Evolutionary conservation across 2,329 filamentous ascomycete species (phyloP).

Genomic region (Calonectria honghensis): DNA sequence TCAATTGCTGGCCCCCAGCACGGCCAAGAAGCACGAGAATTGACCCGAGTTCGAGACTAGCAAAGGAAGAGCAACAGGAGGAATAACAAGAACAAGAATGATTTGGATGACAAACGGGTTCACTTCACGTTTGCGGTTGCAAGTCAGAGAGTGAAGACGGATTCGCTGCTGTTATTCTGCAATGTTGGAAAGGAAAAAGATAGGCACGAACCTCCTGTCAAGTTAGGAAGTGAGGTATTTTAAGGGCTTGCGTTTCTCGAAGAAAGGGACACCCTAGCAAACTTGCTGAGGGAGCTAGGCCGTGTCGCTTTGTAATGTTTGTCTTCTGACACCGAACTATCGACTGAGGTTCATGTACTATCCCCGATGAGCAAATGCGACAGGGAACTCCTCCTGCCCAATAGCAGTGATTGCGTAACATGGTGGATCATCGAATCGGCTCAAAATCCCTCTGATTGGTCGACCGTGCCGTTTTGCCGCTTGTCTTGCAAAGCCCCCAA

Average conservation of each 20-base stretch:
- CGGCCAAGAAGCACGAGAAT: neutral
- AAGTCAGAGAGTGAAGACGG: neutral
- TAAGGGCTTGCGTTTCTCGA: neutral
- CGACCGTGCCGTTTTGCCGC: neutral
- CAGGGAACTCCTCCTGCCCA: neutral
- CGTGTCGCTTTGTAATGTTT: no score
- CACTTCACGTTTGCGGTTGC: neutral
- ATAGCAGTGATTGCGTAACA: neutral
- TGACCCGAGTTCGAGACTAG: neutral
- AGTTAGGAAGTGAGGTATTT: neutral
- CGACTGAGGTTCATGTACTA: neutral
- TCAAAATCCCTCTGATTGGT: neutral
- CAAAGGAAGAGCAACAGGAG: neutral
- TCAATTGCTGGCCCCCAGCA: neutral
- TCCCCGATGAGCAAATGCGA: neutral
- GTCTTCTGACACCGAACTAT: neutral
- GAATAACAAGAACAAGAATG: neutral
- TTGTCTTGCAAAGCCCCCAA: neutral
- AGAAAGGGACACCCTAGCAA: neutral
- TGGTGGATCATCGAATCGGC: neutral
- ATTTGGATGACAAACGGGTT: neutral
- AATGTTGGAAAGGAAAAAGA: neutral
- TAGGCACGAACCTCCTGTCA: neutral
- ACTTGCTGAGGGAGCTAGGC: neutral
- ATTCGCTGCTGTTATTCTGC: neutral